These are phyloP conservation scores for Iris macrosiphon DNA, from an alignment of 106 monocot species.

Conservation along the genomic window DNA sequence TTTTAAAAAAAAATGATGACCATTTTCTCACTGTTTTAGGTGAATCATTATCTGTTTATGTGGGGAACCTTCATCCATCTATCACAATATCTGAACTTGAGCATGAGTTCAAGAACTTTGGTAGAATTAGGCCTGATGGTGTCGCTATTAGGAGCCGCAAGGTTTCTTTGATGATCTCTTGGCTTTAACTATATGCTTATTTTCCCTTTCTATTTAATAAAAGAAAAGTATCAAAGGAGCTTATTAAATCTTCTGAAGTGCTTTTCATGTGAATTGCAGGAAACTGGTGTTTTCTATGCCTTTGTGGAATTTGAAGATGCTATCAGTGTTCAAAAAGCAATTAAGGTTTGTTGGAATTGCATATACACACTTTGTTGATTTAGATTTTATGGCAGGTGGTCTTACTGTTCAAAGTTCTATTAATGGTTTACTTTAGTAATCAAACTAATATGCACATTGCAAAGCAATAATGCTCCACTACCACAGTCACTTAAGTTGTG, in stretches of 20 bases:
- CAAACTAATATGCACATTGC: too few relatives aligned
- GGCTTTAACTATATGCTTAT: not conserved
- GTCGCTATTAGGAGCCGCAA: constrained; percentile 49
- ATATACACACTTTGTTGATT: not conserved
- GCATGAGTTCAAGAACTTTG: constrained; percentile 55
- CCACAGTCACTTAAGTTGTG: too few relatives aligned
- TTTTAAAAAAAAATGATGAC: not conserved
- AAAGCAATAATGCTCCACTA: too few relatives aligned
- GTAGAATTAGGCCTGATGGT: constrained; percentile 48
- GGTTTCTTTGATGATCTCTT: constrained; percentile 17
- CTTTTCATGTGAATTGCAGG: constrained; percentile 29
- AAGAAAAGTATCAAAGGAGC: not conserved
- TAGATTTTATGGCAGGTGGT: too few relatives aligned
- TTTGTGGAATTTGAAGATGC: constrained; percentile 84
- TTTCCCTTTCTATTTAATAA: not conserved
- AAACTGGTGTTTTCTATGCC: constrained; percentile 67
- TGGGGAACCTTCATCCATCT: constrained; percentile 45
- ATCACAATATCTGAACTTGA: constrained; percentile 41
- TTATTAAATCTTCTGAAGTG: not conserved
- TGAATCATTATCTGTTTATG: constrained; percentile 70
- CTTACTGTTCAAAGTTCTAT: too few relatives aligned
- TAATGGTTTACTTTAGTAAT: too few relatives aligned
- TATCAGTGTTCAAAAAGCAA: constrained; percentile 58
- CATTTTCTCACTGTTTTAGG: constrained; percentile 20
- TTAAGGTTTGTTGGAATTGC: constrained; percentile 35